Percentiles rank a stretch among this genome's conserved stretches.
These are phyloP conservation scores for Mycena chlorophos DNA, from an alignment of 768 basidiomycete genomes.

Conservation along the genomic window DNA sequence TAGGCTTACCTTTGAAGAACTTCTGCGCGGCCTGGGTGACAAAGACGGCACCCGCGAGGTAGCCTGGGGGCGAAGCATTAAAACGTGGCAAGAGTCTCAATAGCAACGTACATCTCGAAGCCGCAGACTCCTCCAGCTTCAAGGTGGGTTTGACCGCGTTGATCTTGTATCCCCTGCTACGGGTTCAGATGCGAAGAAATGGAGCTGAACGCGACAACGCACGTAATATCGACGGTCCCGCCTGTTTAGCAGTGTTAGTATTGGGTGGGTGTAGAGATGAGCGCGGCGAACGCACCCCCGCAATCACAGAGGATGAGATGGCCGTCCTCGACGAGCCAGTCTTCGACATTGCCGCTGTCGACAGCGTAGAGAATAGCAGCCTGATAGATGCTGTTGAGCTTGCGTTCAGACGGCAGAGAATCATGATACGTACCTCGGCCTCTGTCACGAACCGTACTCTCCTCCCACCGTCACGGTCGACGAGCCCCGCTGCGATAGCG, in stretches of 20 bases:
- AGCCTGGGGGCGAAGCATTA: constrained; percentile 11
- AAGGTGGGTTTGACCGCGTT: constrained; percentile 10
- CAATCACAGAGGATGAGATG: constrained; percentile 32
- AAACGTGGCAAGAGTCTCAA: background rate
- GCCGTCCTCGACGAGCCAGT: constrained; percentile 25
- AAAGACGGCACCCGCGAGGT: constrained; percentile 25
- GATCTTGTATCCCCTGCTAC: constrained; percentile 22
- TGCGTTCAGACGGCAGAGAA: background rate
- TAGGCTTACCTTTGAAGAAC: constrained; percentile 17
- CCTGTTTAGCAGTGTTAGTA: constrained; percentile 5
- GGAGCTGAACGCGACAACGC: background rate
- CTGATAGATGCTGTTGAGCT: background rate
- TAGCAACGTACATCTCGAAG: constrained; percentile 21
- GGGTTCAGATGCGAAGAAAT: background rate
- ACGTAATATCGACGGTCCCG: constrained; percentile 26
- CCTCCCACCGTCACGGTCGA: constrained; percentile 18
- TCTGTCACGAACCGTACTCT: constrained; percentile 25
- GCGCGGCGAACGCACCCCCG: constrained; percentile 29
- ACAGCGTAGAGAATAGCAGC: constrained; percentile 24
- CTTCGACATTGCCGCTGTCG: constrained; percentile 21
- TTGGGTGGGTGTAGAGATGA: background rate
- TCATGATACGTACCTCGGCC: constrained; percentile 13
- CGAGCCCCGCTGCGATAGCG: constrained; percentile 20
- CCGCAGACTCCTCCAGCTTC: constrained; percentile 19
- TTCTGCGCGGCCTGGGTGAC: constrained; percentile 20